Evolutionary conservation across 179 eudicot genomes (phyloP).

Genomic region (Beta lomatogona): DNA sequence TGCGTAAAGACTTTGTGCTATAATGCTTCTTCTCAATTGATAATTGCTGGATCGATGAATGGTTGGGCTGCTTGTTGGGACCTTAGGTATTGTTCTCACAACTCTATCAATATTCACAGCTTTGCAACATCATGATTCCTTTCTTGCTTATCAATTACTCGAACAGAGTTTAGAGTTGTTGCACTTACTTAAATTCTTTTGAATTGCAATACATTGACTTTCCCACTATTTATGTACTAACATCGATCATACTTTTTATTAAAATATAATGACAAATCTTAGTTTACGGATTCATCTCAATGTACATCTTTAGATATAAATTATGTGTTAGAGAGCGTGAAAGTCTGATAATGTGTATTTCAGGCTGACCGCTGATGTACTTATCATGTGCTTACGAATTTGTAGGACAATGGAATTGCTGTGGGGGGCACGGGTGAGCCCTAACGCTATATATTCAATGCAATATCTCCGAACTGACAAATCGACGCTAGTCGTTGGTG

Average conservation of each 20-base stretch:
- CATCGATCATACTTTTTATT: too few species aligned
- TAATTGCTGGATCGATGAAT: conserved; percentile 70
- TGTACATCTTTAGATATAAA: too few species aligned
- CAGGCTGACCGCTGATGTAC: neutral
- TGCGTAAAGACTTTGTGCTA: conserved; percentile 64
- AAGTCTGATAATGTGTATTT: neutral
- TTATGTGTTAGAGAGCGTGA: too few species aligned
- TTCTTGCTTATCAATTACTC: too few species aligned
- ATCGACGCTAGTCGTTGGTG: conserved; percentile 67
- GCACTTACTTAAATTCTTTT: too few species aligned
- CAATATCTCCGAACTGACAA: conserved; percentile 56
- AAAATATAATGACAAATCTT: too few species aligned
- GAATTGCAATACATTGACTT: too few species aligned
- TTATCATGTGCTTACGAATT: neutral
- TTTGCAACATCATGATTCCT: conserved; percentile 7
- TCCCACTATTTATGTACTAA: too few species aligned
- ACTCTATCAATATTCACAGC: neutral
- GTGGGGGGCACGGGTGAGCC: conserved; percentile 62
- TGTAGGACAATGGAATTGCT: conserved; percentile 52
- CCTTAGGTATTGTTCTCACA: conserved; percentile 57
- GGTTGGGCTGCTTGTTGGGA: conserved; percentile 88
- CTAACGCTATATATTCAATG: conserved; percentile 70
- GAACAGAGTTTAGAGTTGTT: too few species aligned
- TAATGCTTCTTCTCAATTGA: conserved; percentile 60
- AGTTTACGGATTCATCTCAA: too few species aligned